Conservation (phyloP, 2,329 filamentous ascomycete genomes). For the Paramyrothecium sp. region DNA sequence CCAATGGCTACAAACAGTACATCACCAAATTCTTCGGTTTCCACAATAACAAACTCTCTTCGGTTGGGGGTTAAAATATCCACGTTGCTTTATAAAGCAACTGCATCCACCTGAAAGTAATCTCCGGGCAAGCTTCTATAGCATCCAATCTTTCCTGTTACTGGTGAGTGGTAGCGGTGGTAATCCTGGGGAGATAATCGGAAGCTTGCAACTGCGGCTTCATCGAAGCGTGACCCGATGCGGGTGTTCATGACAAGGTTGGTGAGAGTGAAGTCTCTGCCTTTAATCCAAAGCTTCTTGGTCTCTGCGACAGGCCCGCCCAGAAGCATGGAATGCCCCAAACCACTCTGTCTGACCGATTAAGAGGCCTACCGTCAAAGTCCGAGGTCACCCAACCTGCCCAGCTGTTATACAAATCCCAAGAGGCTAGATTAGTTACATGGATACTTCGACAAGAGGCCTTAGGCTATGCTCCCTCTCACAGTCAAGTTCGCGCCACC, state of each 20-base stretch:
- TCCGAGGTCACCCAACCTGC: too few species aligned
- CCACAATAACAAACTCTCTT: constrained; percentile 31
- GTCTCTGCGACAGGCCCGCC: constrained; percentile 28
- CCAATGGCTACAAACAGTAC: constrained; percentile 41
- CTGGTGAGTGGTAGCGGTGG: constrained; percentile 42
- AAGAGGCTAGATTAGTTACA: too few species aligned
- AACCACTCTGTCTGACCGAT: too few species aligned
- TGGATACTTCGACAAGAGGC: too few species aligned
- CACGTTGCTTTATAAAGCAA: constrained; percentile 25
- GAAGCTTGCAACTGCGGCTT: constrained; percentile 37
- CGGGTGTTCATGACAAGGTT: constrained; percentile 33
- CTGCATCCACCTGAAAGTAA: constrained; percentile 41
- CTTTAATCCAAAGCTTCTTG: constrained; percentile 40
- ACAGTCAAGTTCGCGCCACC: too few species aligned
- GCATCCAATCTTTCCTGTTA: constrained; percentile 33
- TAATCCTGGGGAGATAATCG: constrained; percentile 42
- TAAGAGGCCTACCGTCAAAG: too few species aligned
- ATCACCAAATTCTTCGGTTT: constrained; percentile 38
- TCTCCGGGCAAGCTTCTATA: constrained; percentile 37
- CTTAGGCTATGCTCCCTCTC: too few species aligned
- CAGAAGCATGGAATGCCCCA: too few species aligned
- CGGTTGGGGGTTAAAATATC: constrained; percentile 36
- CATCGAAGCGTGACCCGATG: constrained; percentile 27
- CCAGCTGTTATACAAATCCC: too few species aligned
- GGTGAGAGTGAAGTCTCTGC: constrained; percentile 37